These are phyloP conservation scores for Zymoseptoria brevis DNA, from an alignment of 2,329 filamentous ascomycete genomes.

Conservation along the genomic window DNA sequence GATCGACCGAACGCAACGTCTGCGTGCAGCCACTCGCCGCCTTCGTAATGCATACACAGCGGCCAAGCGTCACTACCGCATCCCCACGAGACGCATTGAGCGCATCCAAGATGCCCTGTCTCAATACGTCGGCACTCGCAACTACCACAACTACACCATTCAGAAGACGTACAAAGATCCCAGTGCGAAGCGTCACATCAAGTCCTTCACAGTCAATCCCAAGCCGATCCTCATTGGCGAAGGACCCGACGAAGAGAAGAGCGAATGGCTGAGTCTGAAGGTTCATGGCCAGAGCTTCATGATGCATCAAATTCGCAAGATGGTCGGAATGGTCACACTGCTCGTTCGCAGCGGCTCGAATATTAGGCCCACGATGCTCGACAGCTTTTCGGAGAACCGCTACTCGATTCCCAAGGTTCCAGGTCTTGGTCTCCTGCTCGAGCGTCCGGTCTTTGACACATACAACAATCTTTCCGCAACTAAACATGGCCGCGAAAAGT, in stretches of 20 bases:
- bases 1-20: conserved; percentile 23
- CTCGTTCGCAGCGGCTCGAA: conserved; percentile 73
- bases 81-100: conserved; percentile 61
- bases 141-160: conserved; percentile 97
- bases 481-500: conserved; percentile 55
- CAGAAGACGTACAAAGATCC: conserved; percentile 75
- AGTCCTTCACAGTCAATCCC: conserved; percentile 73
- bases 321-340: conserved; percentile 88
- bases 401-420: conserved; percentile 93
- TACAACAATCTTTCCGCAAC: conserved; percentile 70
- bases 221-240: conserved; percentile 45
- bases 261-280: conserved; percentile 90
- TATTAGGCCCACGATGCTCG: conserved; percentile 55
- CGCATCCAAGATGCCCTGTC: conserved; percentile 68
- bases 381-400: conserved; percentile 63
- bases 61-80: conserved; percentile 79
- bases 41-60: conserved; percentile 74
- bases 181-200: conserved; percentile 83
- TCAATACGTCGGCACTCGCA: conserved; percentile 73
- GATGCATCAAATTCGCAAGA: conserved; percentile 99
- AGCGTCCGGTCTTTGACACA: conserved; percentile 80
- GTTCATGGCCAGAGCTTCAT: conserved; percentile 98
- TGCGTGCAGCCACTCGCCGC: conserved; percentile 38
- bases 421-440: conserved; percentile 76
- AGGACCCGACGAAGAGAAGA: conserved; percentile 46